These are phyloP conservation scores for Teunomyces stri DNA, from an alignment of 805 yeast species.

Conservation along the genomic window DNA sequence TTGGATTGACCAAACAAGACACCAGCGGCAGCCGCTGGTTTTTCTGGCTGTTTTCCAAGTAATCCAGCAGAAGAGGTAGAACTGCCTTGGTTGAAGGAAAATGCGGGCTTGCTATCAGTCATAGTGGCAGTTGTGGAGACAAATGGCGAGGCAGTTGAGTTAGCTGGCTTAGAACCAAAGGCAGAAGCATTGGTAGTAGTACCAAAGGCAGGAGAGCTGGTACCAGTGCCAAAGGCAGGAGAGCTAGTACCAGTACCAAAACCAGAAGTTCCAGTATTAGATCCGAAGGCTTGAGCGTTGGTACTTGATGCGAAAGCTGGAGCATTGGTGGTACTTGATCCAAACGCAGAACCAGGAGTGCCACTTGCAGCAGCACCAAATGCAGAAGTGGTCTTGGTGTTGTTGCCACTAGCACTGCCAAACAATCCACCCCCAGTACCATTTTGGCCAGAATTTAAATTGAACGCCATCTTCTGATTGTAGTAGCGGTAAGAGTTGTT, in stretches of 20 bases:
- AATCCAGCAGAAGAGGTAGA: conserved; percentile 9
- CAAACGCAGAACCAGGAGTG: neutral
- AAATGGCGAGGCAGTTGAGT: neutral
- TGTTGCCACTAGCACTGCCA: conserved; percentile 3
- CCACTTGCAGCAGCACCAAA: neutral
- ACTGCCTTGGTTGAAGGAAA: conserved; percentile 6
- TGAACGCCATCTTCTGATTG: neutral
- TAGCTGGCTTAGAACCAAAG: neutral
- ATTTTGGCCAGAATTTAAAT: neutral
- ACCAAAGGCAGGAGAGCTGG: neutral
- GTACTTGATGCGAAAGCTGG: neutral
- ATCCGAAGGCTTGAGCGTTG: neutral
- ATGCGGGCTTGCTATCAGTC: conserved; percentile 8
- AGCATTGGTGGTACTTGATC: neutral
- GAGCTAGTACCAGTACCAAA: neutral
- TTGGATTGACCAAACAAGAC: conserved; percentile 1
- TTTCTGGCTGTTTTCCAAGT: conserved; percentile 13
- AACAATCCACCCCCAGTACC: conserved; percentile 5
- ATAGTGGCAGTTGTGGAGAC: neutral
- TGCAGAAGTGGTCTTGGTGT: neutral
- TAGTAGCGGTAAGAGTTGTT: neutral
- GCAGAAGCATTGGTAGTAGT: neutral
- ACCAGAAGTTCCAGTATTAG: neutral
- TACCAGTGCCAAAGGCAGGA: neutral
- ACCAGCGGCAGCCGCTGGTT: neutral